phyloP scores from a whole-genome alignment of 176 grass and related monocot species.

The Areca catechu region DNA sequence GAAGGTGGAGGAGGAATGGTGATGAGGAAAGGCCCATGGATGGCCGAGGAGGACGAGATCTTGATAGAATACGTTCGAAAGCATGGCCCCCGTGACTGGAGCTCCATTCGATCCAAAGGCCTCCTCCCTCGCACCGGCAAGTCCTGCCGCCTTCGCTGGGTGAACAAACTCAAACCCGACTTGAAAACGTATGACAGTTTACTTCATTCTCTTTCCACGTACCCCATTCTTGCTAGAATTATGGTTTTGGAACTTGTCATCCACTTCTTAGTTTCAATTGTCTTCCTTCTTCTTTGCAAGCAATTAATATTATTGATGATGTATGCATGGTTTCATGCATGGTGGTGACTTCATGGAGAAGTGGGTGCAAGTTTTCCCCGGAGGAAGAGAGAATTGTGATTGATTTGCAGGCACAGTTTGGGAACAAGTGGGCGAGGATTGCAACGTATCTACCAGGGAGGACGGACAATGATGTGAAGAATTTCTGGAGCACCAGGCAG shows the following conservation, averaged over 20 bases:
- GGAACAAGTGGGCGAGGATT: slow-evolving; percentile 94
- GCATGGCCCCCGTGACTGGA: slow-evolving; percentile 69
- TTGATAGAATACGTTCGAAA: slow-evolving; percentile 51
- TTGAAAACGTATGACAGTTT: slow-evolving; percentile 46
- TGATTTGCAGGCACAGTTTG: slow-evolving; percentile 55
- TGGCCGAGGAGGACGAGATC: slow-evolving; percentile 61
- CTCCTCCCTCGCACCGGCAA: slow-evolving; percentile 79
- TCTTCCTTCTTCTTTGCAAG: too few species aligned
- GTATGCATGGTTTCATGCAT: too few species aligned
- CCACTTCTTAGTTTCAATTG: too few species aligned
- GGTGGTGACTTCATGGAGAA: background rate
- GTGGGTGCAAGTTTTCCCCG: slow-evolving; percentile 51
- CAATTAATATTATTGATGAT: too few species aligned
- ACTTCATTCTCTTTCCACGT: background rate
- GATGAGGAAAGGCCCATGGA: slow-evolving; percentile 61
- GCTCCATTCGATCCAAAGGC: slow-evolving; percentile 85
- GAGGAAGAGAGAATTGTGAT: slow-evolving; percentile 65
- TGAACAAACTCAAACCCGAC: slow-evolving; percentile 78
- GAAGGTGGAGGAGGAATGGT: background rate
- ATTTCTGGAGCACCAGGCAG: slow-evolving; percentile 78
- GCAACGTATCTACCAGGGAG: slow-evolving; percentile 52
- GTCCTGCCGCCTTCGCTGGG: slow-evolving; percentile 88
- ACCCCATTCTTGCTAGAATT: too few species aligned
- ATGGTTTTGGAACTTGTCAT: slow-evolving; percentile 18
- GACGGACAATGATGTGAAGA: slow-evolving; percentile 90